Percentiles rank a stretch among this genome's conserved stretches.
Conservation (phyloP, 306 rosid species). For the Mimosa bimucronata region DNA sequence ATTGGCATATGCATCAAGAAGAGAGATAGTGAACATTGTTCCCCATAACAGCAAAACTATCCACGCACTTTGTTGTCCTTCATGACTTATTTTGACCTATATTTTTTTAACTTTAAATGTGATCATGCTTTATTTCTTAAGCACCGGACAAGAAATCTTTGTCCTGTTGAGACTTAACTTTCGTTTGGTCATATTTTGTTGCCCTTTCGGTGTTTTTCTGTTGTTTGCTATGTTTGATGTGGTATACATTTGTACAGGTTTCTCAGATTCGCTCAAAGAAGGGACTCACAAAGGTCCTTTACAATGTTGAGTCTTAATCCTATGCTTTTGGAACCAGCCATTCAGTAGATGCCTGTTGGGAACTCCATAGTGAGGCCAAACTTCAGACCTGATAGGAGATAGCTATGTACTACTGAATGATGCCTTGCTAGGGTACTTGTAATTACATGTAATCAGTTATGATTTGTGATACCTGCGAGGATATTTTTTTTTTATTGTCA, state of each 20-base stretch:
- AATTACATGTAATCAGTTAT: not conserved
- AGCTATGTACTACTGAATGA: not conserved
- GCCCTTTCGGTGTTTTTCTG: constrained; percentile 8
- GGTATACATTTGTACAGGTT: constrained; percentile 51
- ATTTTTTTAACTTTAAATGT: not conserved
- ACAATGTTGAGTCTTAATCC: constrained; percentile 53
- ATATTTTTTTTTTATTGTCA: not conserved
- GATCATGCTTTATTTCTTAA: constrained; percentile 15
- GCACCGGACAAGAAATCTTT: not conserved
- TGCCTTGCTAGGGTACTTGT: not conserved
- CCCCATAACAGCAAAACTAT: not conserved
- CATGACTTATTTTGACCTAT: not conserved
- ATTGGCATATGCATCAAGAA: not conserved
- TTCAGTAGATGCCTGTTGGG: constrained; percentile 27
- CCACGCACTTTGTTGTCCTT: constrained; percentile 9
- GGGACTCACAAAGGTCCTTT: constrained; percentile 68
- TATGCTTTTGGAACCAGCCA: constrained; percentile 16
- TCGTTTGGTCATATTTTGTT: constrained; percentile 11
- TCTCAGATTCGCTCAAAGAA: constrained; percentile 72
- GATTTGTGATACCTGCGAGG: constrained; percentile 9
- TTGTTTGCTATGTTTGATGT: not conserved
- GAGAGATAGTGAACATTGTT: not conserved
- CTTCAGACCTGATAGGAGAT: not conserved
- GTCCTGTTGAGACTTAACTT: not conserved
- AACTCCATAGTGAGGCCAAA: constrained; percentile 4